These are phyloP conservation scores for Paxillus involutus DNA, from an alignment of 768 basidiomycete species.

Conservation along the genomic window DNA sequence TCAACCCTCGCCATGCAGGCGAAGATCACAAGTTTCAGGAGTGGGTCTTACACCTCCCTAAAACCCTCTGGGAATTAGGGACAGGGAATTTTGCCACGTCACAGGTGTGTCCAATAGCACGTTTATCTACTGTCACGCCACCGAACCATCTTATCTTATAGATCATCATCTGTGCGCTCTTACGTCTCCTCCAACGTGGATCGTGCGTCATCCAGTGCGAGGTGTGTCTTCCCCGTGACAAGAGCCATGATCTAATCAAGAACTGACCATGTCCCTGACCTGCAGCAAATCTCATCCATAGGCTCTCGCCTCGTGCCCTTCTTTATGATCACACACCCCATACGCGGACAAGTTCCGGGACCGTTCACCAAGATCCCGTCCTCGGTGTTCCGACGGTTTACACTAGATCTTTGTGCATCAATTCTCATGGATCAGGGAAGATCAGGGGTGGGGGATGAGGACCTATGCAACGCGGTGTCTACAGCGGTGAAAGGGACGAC, in stretches of 20 bases:
- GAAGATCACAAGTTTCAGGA: slow-evolving; percentile 41
- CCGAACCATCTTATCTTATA: slow-evolving; percentile 23
- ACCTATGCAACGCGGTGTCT: slow-evolving; percentile 22
- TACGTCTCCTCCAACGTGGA: slow-evolving; percentile 59
- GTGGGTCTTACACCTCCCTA: slow-evolving; percentile 80
- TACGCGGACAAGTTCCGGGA: slow-evolving; percentile 69
- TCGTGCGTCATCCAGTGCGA: slow-evolving; percentile 42
- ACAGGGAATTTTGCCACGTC: slow-evolving; percentile 52
- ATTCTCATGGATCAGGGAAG: slow-evolving; percentile 21
- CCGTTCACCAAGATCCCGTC: slow-evolving; percentile 73
- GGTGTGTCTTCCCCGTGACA: slow-evolving; percentile 35
- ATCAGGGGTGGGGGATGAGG: slow-evolving; percentile 12
- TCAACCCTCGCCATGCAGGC: slow-evolving; percentile 35
- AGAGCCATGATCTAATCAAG: slow-evolving; percentile 3
- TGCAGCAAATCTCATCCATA: slow-evolving; percentile 49
- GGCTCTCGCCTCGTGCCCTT: slow-evolving; percentile 71
- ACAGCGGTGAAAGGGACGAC: slow-evolving; percentile 26
- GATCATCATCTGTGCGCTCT: slow-evolving; percentile 61
- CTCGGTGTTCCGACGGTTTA: slow-evolving; percentile 49
- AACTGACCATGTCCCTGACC: slow-evolving; percentile 13
- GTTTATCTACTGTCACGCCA: background rate
- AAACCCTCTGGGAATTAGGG: slow-evolving; percentile 83
- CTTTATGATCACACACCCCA: slow-evolving; percentile 76
- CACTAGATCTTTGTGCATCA: slow-evolving; percentile 57
- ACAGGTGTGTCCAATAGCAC: slow-evolving; percentile 47